Base-by-base conservation (phyloP, 768 basidiomycete genomes). In the Kwoniella mangroviensis region DNA sequence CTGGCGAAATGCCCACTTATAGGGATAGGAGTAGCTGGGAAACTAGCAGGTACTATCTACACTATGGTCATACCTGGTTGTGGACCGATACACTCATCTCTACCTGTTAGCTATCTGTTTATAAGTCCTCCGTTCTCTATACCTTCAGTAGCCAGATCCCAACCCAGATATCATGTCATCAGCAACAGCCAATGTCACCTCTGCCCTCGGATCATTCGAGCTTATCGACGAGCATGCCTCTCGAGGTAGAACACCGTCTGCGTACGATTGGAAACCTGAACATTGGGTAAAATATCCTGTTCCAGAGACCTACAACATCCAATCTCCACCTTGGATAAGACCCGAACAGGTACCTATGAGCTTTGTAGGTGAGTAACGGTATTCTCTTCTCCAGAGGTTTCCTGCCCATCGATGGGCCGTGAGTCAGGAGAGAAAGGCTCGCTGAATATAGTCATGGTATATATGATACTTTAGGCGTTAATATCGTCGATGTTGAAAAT, bases 401-500 rank as follows among this genome's bases (percentile, higher is more conserved):
- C 5, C 34, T 34, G 6, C 34, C 34, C 34, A 34, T 34, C 34
- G 34, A 34, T 34, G 34, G 34, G 34, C 34, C 34, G 24, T 17
- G 9, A n/a, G 11, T 28, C 3, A 24, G n/a, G 13, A 19, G 6
- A 15, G 61, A 42, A 49, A 57, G 53, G 13, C 40, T 17, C 9
- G 40, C 52, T 55, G 41, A 28, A 19, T 10, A 63, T 34, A 34
- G 3, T 4, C n/a, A 53, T 54, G 22, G 26, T 22, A 55, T 55
- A 12, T 12, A 21, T 34, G 11, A 34, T 57, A 26, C 13, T 3
- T 24, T 41, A 73, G 75, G 73, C 4, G 67, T 69, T 62, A 76
- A 75, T 40, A 70, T 76, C 5, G 64, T 76, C 34, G 75, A 76
- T 52, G 68, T 71, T 5, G 75, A 73, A 45, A 66, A 66, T 52